Percentiles rank a stretch among this genome's conserved stretches.
Evolutionary conservation across 2,329 filamentous ascomycete genomes (phyloP).

Genomic region (Curvularia verruculosa): DNA sequence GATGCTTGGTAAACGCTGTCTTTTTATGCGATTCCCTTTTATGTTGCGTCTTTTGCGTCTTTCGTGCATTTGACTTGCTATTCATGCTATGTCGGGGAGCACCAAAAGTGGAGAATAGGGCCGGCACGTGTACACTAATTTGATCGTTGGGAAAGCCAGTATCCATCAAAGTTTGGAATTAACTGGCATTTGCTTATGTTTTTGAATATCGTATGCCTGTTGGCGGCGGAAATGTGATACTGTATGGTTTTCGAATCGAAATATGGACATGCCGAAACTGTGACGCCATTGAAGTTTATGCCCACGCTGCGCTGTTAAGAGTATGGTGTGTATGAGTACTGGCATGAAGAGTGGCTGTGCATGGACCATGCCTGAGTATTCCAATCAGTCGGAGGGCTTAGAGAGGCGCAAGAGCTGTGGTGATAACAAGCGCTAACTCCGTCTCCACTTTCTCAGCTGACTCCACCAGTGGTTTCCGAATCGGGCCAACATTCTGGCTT

Average conservation of each 20-base stretch:
- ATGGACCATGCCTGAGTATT: neutral
- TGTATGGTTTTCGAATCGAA: neutral
- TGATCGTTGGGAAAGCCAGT: constrained; percentile 6
- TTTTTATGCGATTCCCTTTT: neutral
- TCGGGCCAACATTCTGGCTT: neutral
- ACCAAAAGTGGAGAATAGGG: constrained; percentile 9
- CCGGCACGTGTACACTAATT: constrained; percentile 17
- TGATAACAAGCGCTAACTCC: neutral
- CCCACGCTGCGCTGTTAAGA: neutral
- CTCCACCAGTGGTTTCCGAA: neutral
- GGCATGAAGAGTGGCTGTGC: neutral
- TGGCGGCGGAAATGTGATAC: constrained; percentile 6
- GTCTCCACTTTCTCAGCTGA: neutral
- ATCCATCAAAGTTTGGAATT: constrained; percentile 3
- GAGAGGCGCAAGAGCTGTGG: neutral
- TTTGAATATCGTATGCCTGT: constrained; percentile 9
- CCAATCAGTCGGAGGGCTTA: neutral
- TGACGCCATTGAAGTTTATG: neutral
- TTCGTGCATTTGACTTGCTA: constrained; percentile 10
- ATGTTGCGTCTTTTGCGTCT: constrained; percentile 2
- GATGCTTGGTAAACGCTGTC: constrained; percentile 71
- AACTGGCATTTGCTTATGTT: constrained; percentile 7
- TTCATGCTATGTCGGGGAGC: constrained; percentile 3
- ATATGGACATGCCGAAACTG: neutral
- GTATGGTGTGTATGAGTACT: neutral